Evolutionary conservation across 2,329 filamentous ascomycete species (phyloP).

Genomic region (Thyridium curvatum): DNA sequence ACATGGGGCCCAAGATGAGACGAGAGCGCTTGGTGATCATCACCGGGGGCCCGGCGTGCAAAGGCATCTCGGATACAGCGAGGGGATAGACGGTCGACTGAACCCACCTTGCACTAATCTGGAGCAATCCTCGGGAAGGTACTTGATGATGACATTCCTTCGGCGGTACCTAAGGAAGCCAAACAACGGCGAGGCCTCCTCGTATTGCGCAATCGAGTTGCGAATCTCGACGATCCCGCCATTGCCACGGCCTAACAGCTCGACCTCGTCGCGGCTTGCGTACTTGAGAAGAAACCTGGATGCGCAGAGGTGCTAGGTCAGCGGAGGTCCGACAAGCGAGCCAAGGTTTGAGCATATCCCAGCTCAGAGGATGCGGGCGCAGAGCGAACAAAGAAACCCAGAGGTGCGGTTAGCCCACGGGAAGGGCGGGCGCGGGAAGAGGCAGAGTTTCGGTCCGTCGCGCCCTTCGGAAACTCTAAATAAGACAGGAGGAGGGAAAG

Average conservation of each 20-base stretch:
- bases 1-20: too few relatives aligned
- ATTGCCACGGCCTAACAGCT: constrained; percentile 68
- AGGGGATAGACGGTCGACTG: constrained; percentile 1
- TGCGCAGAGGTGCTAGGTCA: not conserved
- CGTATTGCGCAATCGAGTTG: constrained; percentile 68
- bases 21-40: too few relatives aligned
- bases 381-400: not conserved
- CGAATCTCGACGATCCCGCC: constrained; percentile 82
- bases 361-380: too few relatives aligned
- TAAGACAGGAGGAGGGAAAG: constrained; percentile 3
- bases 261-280: constrained; percentile 78
- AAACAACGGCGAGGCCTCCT: constrained; percentile 82
- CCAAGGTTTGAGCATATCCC: constrained; percentile 2
- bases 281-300: constrained; percentile 95
- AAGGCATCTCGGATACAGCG: constrained; percentile 2
- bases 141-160: constrained; percentile 87
- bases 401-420: not conserved
- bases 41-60: too few relatives aligned
- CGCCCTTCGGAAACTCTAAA: not conserved
- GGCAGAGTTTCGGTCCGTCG: not conserved
- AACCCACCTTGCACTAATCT: constrained; percentile 81
- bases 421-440: not conserved
- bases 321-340: not conserved
- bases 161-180: constrained; percentile 86
- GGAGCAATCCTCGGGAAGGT: constrained; percentile 85